phyloP scores from a whole-genome alignment of 257 asterid species.

The Solanum pinnatisectum region DNA sequence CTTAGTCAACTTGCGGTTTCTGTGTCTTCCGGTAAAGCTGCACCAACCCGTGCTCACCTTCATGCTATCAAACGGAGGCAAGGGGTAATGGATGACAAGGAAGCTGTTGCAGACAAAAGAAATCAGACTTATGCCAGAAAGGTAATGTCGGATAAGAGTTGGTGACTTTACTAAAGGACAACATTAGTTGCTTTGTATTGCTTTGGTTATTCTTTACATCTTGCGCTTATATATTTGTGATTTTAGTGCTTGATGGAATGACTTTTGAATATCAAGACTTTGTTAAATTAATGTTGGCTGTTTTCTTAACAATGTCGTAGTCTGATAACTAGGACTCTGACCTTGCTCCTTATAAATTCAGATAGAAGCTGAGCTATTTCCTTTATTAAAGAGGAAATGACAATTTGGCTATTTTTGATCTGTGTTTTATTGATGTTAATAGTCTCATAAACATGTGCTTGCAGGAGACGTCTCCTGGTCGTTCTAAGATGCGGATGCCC shows the following conservation, averaged over 20 bases:
- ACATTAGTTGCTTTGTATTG: neutral
- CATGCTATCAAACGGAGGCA: constrained; percentile 71
- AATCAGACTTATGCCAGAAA: constrained; percentile 21
- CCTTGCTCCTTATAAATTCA: neutral
- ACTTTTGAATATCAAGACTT: neutral
- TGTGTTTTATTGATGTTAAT: neutral
- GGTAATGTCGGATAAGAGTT: constrained; percentile 22
- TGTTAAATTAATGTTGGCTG: neutral
- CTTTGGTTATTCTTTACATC: neutral
- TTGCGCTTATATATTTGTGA: neutral
- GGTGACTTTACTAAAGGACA: neutral
- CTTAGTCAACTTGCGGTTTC: constrained; percentile 83
- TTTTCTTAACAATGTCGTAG: neutral
- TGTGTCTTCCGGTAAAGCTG: constrained; percentile 65
- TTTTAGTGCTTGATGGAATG: neutral
- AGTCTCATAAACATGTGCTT: constrained; percentile 11
- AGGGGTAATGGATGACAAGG: constrained; percentile 41
- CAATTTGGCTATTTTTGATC: neutral
- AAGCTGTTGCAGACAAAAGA: constrained; percentile 18
- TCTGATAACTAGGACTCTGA: neutral
- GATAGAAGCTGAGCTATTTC: neutral
- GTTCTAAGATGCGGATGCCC: constrained; percentile 75
- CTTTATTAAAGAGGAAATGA: neutral
- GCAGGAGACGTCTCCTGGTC: constrained; percentile 26
- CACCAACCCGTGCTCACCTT: constrained; percentile 82